phyloP scores from a whole-genome alignment of 352 stramenopile species.

The Globisporangium splendens region DNA sequence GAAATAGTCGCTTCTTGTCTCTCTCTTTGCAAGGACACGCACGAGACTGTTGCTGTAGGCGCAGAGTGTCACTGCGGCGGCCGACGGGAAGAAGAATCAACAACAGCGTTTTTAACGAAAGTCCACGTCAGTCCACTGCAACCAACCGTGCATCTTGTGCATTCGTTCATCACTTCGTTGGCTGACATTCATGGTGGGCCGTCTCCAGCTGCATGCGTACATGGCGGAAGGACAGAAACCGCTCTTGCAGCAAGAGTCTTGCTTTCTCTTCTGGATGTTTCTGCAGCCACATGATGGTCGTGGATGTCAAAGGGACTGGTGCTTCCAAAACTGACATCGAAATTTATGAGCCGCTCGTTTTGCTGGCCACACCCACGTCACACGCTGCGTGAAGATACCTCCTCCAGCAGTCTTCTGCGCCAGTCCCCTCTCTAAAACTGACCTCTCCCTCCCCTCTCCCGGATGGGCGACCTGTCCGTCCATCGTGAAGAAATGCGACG shows the following conservation, averaged over 20 bases:
- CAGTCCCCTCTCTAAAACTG: background rate
- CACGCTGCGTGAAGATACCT: background rate
- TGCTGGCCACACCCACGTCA: background rate
- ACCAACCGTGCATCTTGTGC: no score
- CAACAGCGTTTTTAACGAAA: no score
- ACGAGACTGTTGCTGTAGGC: no score
- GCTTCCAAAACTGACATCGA: background rate
- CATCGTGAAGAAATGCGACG: background rate
- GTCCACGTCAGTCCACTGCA: no score
- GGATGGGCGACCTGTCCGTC: background rate
- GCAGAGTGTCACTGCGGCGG: no score
- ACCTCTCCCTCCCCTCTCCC: background rate
- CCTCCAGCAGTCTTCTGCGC: background rate
- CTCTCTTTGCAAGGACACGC: no score
- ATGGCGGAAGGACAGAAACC: background rate
- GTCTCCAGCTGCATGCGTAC: background rate
- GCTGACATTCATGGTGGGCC: background rate
- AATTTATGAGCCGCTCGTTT: background rate
- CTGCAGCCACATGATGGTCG: background rate
- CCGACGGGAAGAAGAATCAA: no score
- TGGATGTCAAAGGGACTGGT: background rate
- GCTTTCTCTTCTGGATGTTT: background rate
- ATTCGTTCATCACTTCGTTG: no score
- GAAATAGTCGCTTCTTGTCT: no score
- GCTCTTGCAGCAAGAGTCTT: no score